A percentile compares a stretch with the other conserved stretches of the same genome.
Evolutionary conservation across 2,329 filamentous ascomycete genomes (phyloP).

Genomic region (Dryadomyces quercus-mongolicae): DNA sequence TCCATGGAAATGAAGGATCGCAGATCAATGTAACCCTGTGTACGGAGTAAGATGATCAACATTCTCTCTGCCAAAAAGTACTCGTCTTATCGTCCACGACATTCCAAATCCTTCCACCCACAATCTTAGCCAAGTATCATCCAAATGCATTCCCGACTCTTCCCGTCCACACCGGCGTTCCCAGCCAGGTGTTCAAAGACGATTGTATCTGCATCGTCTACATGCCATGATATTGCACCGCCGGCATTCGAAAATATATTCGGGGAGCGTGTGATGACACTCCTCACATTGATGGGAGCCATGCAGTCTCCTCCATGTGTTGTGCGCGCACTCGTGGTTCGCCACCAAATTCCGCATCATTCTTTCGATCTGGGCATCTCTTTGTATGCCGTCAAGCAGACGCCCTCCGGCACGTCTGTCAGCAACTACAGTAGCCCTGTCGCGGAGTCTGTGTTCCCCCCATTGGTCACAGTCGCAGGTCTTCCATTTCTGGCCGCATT

Average conservation of each 20-base stretch:
- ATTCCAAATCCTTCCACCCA: too few species aligned
- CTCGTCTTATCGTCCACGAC: too few species aligned
- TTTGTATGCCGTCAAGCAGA: neutral
- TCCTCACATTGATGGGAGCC: constrained; percentile 29
- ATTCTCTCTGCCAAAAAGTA: too few species aligned
- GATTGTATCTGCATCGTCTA: constrained; percentile 30
- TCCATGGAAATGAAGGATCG: neutral
- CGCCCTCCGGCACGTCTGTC: constrained; percentile 12
- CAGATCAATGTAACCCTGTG: neutral
- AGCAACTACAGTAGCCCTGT: constrained; percentile 21
- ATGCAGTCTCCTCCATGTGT: constrained; percentile 20
- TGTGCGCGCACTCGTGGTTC: constrained; percentile 29
- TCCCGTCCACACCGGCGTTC: too few species aligned
- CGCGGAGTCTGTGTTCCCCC: constrained; percentile 22
- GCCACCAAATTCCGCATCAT: constrained; percentile 14
- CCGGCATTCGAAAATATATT: constrained; percentile 33
- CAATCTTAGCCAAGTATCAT: too few species aligned
- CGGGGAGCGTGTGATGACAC: constrained; percentile 24
- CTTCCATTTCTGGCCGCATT: constrained; percentile 30
- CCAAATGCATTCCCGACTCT: neutral
- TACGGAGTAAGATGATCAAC: neutral
- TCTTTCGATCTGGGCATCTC: neutral
- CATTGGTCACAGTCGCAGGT: constrained; percentile 25
- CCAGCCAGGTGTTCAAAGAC: too few species aligned
- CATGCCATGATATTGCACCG: constrained; percentile 33